phyloP scores from a whole-genome alignment of 1,284 basidiomycete genomes.

The Papiliotrema laurentii region DNA sequence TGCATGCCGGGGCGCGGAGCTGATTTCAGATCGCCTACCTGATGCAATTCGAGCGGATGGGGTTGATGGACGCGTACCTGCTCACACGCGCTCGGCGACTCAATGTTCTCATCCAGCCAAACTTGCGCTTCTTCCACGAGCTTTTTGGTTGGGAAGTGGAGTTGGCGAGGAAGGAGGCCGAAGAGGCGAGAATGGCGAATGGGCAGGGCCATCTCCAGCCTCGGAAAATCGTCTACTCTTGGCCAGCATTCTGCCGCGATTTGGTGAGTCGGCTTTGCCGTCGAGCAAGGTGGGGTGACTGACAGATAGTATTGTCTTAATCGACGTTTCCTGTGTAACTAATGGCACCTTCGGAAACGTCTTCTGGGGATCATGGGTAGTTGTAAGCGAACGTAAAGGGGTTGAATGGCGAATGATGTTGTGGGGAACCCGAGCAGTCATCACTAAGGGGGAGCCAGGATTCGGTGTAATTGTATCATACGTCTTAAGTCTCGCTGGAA shows the following conservation, averaged over 20 bases:
- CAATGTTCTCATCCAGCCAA: conserved; percentile 82
- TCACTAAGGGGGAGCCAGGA: too few relatives aligned
- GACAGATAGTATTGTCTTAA: conserved; percentile 15
- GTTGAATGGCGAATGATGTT: too few relatives aligned
- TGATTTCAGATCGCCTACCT: conserved; percentile 75
- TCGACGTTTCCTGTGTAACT: conserved; percentile 18
- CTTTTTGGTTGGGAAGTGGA: conserved; percentile 88
- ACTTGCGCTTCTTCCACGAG: conserved; percentile 88
- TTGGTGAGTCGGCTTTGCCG: conserved; percentile 33
- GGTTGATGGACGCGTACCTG: conserved; percentile 88
- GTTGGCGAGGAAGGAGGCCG: conserved; percentile 49
- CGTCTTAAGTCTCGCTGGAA: too few relatives aligned
- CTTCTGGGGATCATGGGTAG: too few relatives aligned
- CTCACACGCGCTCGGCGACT: conserved; percentile 43
- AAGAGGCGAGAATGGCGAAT: conserved; percentile 17
- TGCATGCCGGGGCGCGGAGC: background rate
- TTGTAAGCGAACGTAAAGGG: too few relatives aligned
- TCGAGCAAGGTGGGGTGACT: background rate
- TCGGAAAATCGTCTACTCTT: conserved; percentile 35
- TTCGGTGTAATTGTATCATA: too few relatives aligned
- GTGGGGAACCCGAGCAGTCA: too few relatives aligned
- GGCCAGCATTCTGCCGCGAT: conserved; percentile 47
- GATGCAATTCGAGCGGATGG: conserved; percentile 85
- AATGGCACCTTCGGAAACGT: too few relatives aligned
- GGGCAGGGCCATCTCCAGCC: conserved; percentile 18